phyloP scores from a whole-genome alignment of 768 basidiomycete genomes.

The Ramaria sp. region DNA sequence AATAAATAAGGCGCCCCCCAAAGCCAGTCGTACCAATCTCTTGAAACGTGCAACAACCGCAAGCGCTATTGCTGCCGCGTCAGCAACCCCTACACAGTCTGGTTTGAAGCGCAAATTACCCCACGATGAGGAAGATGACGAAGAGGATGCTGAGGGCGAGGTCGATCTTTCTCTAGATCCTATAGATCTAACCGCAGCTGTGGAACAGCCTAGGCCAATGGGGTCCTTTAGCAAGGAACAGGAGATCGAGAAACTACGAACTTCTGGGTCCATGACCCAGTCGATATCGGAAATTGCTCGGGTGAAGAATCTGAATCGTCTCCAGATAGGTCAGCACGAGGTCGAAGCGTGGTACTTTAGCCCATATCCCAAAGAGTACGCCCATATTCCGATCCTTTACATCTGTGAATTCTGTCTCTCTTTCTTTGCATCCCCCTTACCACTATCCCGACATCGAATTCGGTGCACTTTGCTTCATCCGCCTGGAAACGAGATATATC shows the following conservation, averaged over 20 bases:
- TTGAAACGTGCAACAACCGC: conserved; percentile 58
- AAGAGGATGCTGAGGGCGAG: conserved; percentile 59
- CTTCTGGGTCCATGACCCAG: conserved; percentile 98
- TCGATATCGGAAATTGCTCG: conserved; percentile 95
- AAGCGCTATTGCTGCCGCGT: conserved; percentile 47
- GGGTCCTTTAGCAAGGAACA: conserved; percentile 89
- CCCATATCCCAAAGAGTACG: conserved; percentile 97
- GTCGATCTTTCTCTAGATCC: conserved; percentile 45
- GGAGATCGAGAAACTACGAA: conserved; percentile 97
- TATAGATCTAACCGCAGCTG: conserved; percentile 35
- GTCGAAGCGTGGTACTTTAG: conserved; percentile 99
- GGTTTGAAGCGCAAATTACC: conserved; percentile 59
- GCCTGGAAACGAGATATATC: conserved; percentile 98
- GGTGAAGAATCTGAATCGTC: conserved; percentile 94
- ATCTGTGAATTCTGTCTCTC: conserved; percentile 98
- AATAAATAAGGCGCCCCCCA: conserved; percentile 48
- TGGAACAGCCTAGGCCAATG: conserved; percentile 39
- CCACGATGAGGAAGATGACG: conserved; percentile 53
- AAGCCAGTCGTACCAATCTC: conserved; percentile 33
- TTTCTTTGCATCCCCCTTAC: conserved; percentile 84
- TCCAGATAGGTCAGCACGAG: conserved; percentile 93
- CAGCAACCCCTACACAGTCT: conserved; percentile 36
- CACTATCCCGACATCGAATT: conserved; percentile 83
- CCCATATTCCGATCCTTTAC: conserved; percentile 89
- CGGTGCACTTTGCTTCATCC: conserved; percentile 90